phyloP scores from a whole-genome alignment of 352 stramenopile genomes.

The Pythium apleroticum region DNA sequence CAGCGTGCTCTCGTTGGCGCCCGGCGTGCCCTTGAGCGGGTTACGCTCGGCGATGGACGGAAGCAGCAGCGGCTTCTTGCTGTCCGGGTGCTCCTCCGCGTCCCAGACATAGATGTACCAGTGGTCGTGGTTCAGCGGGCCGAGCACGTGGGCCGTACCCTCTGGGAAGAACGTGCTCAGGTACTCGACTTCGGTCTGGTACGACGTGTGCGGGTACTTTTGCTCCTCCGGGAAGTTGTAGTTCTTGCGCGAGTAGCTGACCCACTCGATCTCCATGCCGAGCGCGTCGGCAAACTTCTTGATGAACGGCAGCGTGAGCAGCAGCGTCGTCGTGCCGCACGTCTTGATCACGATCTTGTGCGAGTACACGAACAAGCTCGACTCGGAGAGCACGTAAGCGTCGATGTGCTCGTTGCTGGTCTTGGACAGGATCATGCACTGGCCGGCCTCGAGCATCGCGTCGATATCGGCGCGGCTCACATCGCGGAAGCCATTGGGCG shows the following conservation, averaged over 20 bases:
- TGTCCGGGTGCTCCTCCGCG: slow-evolving; percentile 82
- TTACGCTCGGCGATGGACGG: slow-evolving; percentile 23
- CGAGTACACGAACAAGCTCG: slow-evolving; percentile 98
- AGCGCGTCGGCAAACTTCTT: slow-evolving; percentile 81
- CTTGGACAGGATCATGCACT: slow-evolving; percentile 97
- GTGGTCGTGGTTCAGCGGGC: slow-evolving; percentile 97
- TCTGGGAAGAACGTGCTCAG: slow-evolving; percentile 90
- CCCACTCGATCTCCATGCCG: slow-evolving; percentile 96
- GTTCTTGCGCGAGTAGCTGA: slow-evolving; percentile 99
- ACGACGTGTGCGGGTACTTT: slow-evolving; percentile 96
- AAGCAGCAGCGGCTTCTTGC: slow-evolving; percentile 12
- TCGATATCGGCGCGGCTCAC: slow-evolving; percentile 90
- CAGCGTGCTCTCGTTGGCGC: slow-evolving; percentile 63
- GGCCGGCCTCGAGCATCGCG: slow-evolving; percentile 92
- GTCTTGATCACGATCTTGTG: slow-evolving; percentile 99
- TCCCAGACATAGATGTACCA: slow-evolving; percentile 99
- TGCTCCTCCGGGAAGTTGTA: slow-evolving; percentile 99
- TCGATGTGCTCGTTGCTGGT: slow-evolving; percentile 97
- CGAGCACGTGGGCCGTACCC: slow-evolving; percentile 84
- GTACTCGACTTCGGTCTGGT: slow-evolving; percentile 97
- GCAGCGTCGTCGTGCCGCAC: slow-evolving; percentile 98
- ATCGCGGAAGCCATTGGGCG: slow-evolving; percentile 87
- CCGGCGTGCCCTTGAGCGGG: slow-evolving; percentile 23
- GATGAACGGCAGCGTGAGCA: slow-evolving; percentile 90
- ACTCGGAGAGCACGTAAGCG: slow-evolving; percentile 95